Conservation (phyloP, 495 filamentous ascomycete species). For the Annulohypoxylon stygium region DNA sequence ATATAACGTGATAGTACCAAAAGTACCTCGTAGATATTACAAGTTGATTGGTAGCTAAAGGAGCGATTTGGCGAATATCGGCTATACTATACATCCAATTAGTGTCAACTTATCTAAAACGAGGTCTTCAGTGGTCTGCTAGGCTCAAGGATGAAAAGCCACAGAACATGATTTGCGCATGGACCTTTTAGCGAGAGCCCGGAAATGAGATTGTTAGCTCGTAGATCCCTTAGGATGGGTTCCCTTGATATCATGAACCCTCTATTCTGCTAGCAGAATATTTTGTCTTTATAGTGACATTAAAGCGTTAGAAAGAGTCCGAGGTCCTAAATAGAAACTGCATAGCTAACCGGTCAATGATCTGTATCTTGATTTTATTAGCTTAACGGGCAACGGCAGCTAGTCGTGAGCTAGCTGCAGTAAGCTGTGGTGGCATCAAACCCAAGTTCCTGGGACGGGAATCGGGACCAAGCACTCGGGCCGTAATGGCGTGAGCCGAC, state of each 20-base stretch:
- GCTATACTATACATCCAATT: slow-evolving; percentile 11
- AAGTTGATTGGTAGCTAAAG: slow-evolving; percentile 20
- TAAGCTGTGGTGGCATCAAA: slow-evolving; percentile 31
- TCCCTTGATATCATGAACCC: neutral
- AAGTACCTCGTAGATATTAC: slow-evolving; percentile 7
- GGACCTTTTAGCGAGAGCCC: slow-evolving; percentile 1
- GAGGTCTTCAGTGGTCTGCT: slow-evolving; percentile 5
- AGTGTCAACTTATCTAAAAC: slow-evolving; percentile 1
- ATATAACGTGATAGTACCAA: neutral
- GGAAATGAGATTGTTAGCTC: slow-evolving; percentile 9
- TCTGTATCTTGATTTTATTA: slow-evolving; percentile 1
- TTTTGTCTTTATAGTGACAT: slow-evolving; percentile 2
- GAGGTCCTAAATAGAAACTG: neutral
- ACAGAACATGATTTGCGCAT: slow-evolving; percentile 11
- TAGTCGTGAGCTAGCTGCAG: slow-evolving; percentile 21
- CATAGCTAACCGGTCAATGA: slow-evolving; percentile 27
- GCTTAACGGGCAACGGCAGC: slow-evolving; percentile 28
- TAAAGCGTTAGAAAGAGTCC: slow-evolving; percentile 1
- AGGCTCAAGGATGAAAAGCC: slow-evolving; percentile 14
- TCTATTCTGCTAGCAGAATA: slow-evolving; percentile 1
- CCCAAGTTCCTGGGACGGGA: slow-evolving; percentile 40
- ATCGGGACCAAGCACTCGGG: slow-evolving; percentile 41
- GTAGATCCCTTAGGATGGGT: slow-evolving; percentile 2
- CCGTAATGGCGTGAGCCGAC: slow-evolving; percentile 42
- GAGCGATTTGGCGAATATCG: neutral